Base-by-base conservation (phyloP, 192 early-diverging fungal genomes). In the Coemansia sp. region DNA sequence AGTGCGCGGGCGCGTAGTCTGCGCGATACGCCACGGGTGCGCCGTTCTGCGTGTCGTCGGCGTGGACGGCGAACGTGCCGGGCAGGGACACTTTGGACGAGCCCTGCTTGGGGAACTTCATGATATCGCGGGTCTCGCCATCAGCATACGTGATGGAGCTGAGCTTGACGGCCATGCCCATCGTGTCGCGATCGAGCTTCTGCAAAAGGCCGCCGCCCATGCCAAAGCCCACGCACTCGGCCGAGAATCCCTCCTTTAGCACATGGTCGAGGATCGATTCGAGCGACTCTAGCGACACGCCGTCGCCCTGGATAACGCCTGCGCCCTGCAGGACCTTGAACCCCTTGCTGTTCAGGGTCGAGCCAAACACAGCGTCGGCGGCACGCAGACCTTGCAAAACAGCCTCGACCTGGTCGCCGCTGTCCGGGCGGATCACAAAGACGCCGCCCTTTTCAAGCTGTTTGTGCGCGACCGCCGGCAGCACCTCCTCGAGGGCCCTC, bases 131-230 rank as follows among this genome's bases (percentile, higher is more conserved):
- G 19, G 62, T 58, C 12, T 57, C 64, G 12, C 90, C 93, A 66
- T 90, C 87, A 9, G 29, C 59, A 58, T 92, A 88, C 0, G 76
- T 81, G 33, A 95, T 81, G 22, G 84, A 74, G 57, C 65, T 83
- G 24, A 95, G 73, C 76, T 95, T 95, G n/a, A 89, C 85, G 0
- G 93, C 93, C 73, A 91, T 89, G 46, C 84, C 87, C 87, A 91
- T 85, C 0, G 87, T 89, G 60, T 95, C 93, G 14, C 93, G 83
- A 81, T 95, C 88, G 42, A 95, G 64, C 80, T 91, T 90, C 58
- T 93, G 88, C 54, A 95, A 67, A 16, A 95, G 77, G 1, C 89
- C 90, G 56, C 88, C 89, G 35, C 93, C 93, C 93, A 95, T 95
- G 12, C 93, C 93, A 56, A 91, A 90, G 0, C 85, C 87, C 16